Conservation (phyloP, 2,329 filamentous ascomycete genomes). For the Aspergillus fumigatus region DNA sequence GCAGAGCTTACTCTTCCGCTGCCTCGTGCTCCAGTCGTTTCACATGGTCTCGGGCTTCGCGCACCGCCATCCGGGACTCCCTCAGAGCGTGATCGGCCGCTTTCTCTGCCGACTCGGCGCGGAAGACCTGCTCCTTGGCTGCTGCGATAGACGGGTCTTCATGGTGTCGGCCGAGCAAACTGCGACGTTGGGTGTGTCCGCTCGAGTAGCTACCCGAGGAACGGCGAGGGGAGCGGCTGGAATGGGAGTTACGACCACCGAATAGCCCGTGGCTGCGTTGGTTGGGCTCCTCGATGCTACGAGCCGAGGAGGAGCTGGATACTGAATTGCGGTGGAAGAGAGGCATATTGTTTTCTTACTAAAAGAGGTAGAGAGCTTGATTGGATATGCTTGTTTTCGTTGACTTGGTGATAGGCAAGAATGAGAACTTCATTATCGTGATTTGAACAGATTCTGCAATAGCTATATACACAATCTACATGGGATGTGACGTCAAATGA, state of each 20-base stretch:
- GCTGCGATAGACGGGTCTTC: conserved; percentile 60
- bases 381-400: neutral
- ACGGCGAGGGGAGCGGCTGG: conserved; percentile 20
- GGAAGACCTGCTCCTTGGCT: conserved; percentile 58
- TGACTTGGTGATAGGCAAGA: neutral
- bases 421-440: neutral
- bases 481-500: neutral
- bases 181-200: conserved; percentile 22
- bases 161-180: conserved; percentile 41
- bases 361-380: neutral
- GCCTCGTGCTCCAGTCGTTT: conserved; percentile 62
- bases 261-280: conserved; percentile 28
- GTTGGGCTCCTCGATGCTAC: conserved; percentile 14
- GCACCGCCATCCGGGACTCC: conserved; percentile 54
- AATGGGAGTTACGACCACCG: conserved; percentile 33
- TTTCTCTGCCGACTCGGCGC: conserved; percentile 59
- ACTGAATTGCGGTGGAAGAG: conserved; percentile 21
- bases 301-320: conserved; percentile 17
- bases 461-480: neutral
- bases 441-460: neutral
- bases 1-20: conserved; percentile 48
- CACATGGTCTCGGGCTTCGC: conserved; percentile 61
- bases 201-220: conserved; percentile 14
- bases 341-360: conserved; percentile 13
- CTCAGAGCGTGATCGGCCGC: conserved; percentile 62